Percentiles rank a stretch among this genome's conserved stretches.
phyloP scores from a whole-genome alignment of 805 yeast genomes.

The Wickerhamomyces subpelliculosus region DNA sequence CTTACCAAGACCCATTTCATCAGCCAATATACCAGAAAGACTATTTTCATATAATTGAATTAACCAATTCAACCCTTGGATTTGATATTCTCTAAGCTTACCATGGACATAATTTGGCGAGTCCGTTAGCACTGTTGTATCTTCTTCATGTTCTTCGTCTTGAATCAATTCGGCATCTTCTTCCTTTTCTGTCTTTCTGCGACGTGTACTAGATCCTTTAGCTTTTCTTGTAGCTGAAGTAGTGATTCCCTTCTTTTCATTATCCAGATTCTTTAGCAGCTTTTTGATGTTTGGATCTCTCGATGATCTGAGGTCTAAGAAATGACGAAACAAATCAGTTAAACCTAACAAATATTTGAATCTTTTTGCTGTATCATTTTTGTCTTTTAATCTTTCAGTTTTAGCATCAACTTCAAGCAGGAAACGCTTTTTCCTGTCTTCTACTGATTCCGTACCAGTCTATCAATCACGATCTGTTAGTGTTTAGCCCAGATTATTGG shows the following conservation, averaged over 20 bases:
- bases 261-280: slow-evolving; percentile 50
- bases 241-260: slow-evolving; percentile 26
- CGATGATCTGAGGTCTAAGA: slow-evolving; percentile 74
- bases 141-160: slow-evolving; percentile 66
- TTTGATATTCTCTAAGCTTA: slow-evolving; percentile 78
- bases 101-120: slow-evolving; percentile 80
- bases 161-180: slow-evolving; percentile 89
- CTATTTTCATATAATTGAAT: slow-evolving; percentile 82
- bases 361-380: slow-evolving; percentile 67
- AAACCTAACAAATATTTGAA: slow-evolving; percentile 75
- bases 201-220: slow-evolving; percentile 33
- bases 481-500: no score
- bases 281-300: slow-evolving; percentile 68
- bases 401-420: slow-evolving; percentile 49
- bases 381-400: slow-evolving; percentile 45
- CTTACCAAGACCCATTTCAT: slow-evolving; percentile 97
- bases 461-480: slow-evolving; percentile 1
- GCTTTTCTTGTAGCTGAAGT: slow-evolving; percentile 24
- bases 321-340: slow-evolving; percentile 83
- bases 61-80: slow-evolving; percentile 94
- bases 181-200: slow-evolving; percentile 88
- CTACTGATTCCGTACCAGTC: slow-evolving; percentile 20
- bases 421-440: slow-evolving; percentile 40
- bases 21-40: slow-evolving; percentile 90
- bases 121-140: slow-evolving; percentile 72